Base-by-base conservation (phyloP, 495 filamentous ascomycete species). In the Aspergillus nidulans region DNA sequence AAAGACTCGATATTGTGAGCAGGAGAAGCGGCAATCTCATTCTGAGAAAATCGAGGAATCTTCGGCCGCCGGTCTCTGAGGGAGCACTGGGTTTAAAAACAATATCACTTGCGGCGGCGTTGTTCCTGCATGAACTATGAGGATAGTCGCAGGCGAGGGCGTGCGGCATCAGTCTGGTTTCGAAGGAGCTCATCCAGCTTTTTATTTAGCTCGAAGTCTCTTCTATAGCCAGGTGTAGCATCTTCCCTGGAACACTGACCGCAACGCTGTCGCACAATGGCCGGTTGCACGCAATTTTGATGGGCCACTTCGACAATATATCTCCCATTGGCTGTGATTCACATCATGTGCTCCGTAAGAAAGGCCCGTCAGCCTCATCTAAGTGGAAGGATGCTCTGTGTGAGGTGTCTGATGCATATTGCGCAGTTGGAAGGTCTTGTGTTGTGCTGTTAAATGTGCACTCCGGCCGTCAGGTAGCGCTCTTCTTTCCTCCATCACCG, bases 361-460 rank as follows among this genome's bases (percentile, higher is more conserved):
- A 16, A 12, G 36, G 18, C 8, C 3, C 12, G 15, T 18, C 30
- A 34, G 9, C 30, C 30, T 34, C 4, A n/a, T 34, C 2, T 6
- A 34, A 12, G 9, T 28, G 26, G 26, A 28, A 9, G 32, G 32
- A 15, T 36, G 3, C 3, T 36, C 32, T 36, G 32, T 15, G 12
- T 36, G 6, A 7, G 12, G 36, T 12, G 18, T 18, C 8, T 18
- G 15, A 39, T 39, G 36, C 36, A 18, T 18, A n/a, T 28, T 9
- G 21, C 42, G 10, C 5, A 26, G 13, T 45, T 13, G 30, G n/a
- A n/a, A 34, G 30, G 3, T n/a, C 15, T 21, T 21, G 2, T 45
- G 21, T 21, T n/a, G 18, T 13, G 21, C 8, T 30, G 38, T 50
- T 32, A 50, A 50, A 50, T 50, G 36, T 38, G 48, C 48, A 50